Conservation (phyloP, 768 basidiomycete species). For the Chalciporus piperatus region DNA sequence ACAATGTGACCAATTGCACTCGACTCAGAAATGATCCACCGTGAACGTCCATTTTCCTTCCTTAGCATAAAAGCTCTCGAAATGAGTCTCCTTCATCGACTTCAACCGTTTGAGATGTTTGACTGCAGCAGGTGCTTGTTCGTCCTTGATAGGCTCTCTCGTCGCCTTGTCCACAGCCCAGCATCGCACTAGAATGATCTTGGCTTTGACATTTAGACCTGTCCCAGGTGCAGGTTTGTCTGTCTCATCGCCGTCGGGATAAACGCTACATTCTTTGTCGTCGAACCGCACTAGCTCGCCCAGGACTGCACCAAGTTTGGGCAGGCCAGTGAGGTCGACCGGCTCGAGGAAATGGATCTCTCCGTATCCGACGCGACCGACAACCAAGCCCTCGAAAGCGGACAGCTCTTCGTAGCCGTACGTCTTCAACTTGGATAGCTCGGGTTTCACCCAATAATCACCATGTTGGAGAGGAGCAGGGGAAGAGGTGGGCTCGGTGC, state of each 20-base stretch:
- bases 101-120: slow-evolving; percentile 80
- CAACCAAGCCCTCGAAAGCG: slow-evolving; percentile 71
- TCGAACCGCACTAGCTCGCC: slow-evolving; percentile 89
- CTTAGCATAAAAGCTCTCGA: slow-evolving; percentile 73
- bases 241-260: slow-evolving; percentile 83
- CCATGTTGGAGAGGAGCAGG: slow-evolving; percentile 65
- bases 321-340: slow-evolving; percentile 83
- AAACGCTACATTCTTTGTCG: slow-evolving; percentile 90
- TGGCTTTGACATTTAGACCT: slow-evolving; percentile 87
- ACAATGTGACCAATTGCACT: not conserved
- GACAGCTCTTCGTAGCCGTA: slow-evolving; percentile 72
- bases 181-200: slow-evolving; percentile 72
- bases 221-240: slow-evolving; percentile 81
- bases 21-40: slow-evolving; percentile 85
- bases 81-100: slow-evolving; percentile 82
- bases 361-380: slow-evolving; percentile 91
- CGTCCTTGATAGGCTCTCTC: slow-evolving; percentile 84
- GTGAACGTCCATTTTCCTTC: slow-evolving; percentile 92
- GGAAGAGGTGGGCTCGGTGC: slow-evolving; percentile 16
- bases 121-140: slow-evolving; percentile 60
- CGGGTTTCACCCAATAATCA: slow-evolving; percentile 89
- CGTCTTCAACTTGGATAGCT: slow-evolving; percentile 66
- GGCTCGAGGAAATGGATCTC: slow-evolving; percentile 78
- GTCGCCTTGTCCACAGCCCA: slow-evolving; percentile 93
- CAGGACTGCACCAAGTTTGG: slow-evolving; percentile 75